These are phyloP conservation scores for Neonectria coccinea DNA, from an alignment of 2,329 filamentous ascomycete species.

Conservation along the genomic window DNA sequence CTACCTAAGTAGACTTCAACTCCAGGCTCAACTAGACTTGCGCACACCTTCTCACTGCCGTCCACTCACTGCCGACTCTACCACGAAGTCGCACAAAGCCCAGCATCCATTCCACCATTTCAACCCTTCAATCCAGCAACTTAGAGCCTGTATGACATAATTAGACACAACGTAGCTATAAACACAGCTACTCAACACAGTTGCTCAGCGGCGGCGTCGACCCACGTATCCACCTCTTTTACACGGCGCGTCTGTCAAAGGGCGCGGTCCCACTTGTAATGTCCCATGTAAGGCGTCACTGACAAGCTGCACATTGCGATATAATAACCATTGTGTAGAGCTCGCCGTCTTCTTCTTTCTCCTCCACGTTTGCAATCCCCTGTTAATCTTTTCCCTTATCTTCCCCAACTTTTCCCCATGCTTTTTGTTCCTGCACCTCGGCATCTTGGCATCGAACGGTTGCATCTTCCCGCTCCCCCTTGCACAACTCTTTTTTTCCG, in stretches of 20 bases:
- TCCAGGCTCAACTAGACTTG: not conserved
- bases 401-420: slow-evolving; percentile 13
- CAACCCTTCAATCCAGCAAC: not conserved
- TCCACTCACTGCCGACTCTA: not conserved
- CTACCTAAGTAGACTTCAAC: not conserved
- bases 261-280: slow-evolving; percentile 5
- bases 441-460: slow-evolving; percentile 8
- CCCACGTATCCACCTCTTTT: not conserved
- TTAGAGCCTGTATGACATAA: not conserved
- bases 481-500: not conserved
- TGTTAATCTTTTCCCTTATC: not conserved
- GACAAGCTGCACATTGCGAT: slow-evolving; percentile 6
- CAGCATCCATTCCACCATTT: not conserved
- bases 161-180: not conserved
- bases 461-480: not conserved
- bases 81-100: not conserved
- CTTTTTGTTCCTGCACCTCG: not conserved
- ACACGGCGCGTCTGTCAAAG: not conserved
- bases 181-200: not conserved
- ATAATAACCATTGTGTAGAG: slow-evolving; percentile 3
- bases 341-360: not conserved
- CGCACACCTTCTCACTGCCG: not conserved
- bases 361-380: not conserved
- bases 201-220: not conserved
- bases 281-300: slow-evolving; percentile 8